Evolutionary conservation across 768 basidiomycete genomes (phyloP).

Genomic region (Suillus decipiens): DNA sequence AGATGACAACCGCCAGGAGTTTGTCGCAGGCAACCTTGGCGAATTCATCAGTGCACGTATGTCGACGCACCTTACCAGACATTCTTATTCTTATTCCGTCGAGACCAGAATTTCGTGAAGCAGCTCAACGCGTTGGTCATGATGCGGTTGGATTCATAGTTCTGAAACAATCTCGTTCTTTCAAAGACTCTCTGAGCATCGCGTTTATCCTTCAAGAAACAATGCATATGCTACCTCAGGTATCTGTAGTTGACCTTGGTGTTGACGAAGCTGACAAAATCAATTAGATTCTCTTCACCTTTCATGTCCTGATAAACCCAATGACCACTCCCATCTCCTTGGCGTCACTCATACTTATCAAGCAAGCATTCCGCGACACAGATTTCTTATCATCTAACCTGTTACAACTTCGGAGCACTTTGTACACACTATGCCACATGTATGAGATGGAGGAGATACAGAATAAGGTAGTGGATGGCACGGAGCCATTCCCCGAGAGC

Average conservation of each 20-base stretch:
- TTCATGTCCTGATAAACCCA: constrained; percentile 29
- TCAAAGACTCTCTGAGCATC: constrained; percentile 29
- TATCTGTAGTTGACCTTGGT: not conserved
- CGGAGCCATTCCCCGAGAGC: constrained; percentile 49
- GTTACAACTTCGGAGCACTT: too few species aligned
- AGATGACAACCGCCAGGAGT: constrained; percentile 57
- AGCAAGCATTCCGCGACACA: constrained; percentile 56
- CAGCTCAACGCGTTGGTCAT: constrained; percentile 35
- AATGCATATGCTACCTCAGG: constrained; percentile 52
- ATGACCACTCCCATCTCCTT: constrained; percentile 62
- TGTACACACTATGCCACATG: too few species aligned
- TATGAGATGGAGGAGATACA: constrained; percentile 57
- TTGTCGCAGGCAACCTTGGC: constrained; percentile 66
- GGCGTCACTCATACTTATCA: constrained; percentile 60
- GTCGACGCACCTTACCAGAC: constrained; percentile 16
- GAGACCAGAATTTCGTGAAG: constrained; percentile 31
- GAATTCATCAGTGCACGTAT: constrained; percentile 54
- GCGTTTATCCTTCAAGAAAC: constrained; percentile 50
- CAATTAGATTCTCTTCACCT: not conserved
- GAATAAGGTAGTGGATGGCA: constrained; percentile 60
- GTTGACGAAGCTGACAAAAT: not conserved
- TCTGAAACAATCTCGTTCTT: constrained; percentile 32
- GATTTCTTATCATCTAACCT: constrained; percentile 50
- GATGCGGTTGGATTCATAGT: constrained; percentile 39
- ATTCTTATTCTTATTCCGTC: not conserved